Base-by-base conservation (phyloP, 2,329 filamentous ascomycete genomes). In the Aureobasidium sp. region DNA sequence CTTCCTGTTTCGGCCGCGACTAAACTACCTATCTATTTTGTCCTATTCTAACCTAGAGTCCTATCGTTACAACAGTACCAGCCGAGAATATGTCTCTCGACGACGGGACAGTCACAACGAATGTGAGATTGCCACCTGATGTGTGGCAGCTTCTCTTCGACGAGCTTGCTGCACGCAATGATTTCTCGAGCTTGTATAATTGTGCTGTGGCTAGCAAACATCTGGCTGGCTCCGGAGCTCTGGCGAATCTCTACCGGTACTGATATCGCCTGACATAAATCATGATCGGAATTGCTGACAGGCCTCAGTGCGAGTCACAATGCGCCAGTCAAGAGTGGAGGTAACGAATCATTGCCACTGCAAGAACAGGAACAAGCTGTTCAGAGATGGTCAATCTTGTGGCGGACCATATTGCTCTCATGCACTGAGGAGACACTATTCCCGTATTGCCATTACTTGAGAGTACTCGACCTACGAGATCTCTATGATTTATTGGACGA, bases 381-480 rank as follows among this genome's bases (percentile, higher is more conserved):
- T 22, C 78, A 78, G 60, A 82, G 82, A 72, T 87, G 84, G 81
- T 82, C 84, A 1, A 78, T 82, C 7, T 72, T 89, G 53, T 91
- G 88, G 88, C 81, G 82, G 56, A 86, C 86, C 2, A 83, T 90
- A 66, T 82, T 88, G 62, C 75, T 85, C 8, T 90, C 87, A 9
- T 84, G 84, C 62, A 42, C 57, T 20, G 82, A 80, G 27, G 74
- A 77, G 65, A 89, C 87, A 0, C 75, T 84, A 20, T 87, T 85
- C 65, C 87, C 87, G 0, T 91, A 91, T 70, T 88, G 84, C 68
- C 78, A 83, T 41, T 89, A 88, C 72, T 82, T 90, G 61, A 83
- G 81, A 62, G 78, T 79, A 29, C 76, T 91, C 41, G 83, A 87
- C 66, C 78, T 90, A 11, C 78, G 83, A 59, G 84, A 87, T 68